Conservation (phyloP, 2,329 filamentous ascomycete genomes). For the Trichoderma semiorbis region DNA sequence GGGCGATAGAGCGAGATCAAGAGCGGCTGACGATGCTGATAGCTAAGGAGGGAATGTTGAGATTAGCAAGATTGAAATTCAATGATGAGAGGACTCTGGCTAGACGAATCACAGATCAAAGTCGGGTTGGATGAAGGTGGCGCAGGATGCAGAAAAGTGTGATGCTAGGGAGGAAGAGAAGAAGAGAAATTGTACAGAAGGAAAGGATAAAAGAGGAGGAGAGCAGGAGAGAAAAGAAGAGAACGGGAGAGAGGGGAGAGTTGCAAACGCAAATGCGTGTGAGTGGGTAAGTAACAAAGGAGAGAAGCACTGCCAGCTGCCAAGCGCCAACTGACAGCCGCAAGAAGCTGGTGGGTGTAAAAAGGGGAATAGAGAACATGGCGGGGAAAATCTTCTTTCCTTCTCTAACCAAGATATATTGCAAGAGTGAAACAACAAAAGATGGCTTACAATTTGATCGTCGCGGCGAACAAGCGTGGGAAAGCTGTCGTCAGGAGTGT, state of each 20-base stretch:
- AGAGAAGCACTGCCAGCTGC: neutral
- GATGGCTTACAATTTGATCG: conserved; percentile 50
- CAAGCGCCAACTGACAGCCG: neutral
- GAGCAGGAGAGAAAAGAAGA: neutral
- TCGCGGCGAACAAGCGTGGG: conserved; percentile 74
- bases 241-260: neutral
- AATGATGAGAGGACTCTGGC: neutral
- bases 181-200: too few relatives aligned
- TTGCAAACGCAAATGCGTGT: neutral
- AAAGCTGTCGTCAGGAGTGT: conserved; percentile 78
- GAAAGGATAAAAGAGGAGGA: neutral
- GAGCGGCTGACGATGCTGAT: conserved; percentile 74
- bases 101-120: neutral
- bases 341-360: neutral
- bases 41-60: conserved; percentile 46
- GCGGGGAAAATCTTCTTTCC: too few relatives aligned
- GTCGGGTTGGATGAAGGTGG: neutral
- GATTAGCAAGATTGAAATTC: neutral
- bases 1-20: conserved; percentile 73
- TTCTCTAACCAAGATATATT: neutral
- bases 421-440: neutral
- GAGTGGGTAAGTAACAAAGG: neutral
- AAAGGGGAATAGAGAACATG: neutral
- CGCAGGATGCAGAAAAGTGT: neutral
- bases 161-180: neutral